Conservation (phyloP, 768 basidiomycete genomes). For the Daedaleopsis nitida region DNA sequence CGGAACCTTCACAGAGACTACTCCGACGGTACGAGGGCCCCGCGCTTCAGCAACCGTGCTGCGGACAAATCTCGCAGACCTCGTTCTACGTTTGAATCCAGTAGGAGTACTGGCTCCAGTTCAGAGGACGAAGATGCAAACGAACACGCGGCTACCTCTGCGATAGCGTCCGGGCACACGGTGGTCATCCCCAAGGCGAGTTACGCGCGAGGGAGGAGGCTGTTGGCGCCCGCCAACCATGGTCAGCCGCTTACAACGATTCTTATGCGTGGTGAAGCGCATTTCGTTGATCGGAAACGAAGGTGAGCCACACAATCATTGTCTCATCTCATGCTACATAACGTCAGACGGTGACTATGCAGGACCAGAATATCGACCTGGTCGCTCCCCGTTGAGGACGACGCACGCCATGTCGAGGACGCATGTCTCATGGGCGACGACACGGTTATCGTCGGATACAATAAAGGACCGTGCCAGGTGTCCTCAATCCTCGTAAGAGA, state of each 20-base stretch:
- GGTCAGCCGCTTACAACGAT: constrained; percentile 25
- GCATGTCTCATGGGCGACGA: constrained; percentile 43
- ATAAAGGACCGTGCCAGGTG: constrained; percentile 42
- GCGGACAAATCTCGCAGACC: neutral
- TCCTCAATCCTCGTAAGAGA: constrained; percentile 39
- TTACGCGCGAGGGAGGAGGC: constrained; percentile 27
- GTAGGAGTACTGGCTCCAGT: neutral
- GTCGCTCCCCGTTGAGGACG: constrained; percentile 21
- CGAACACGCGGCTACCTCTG: neutral
- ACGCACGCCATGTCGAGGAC: constrained; percentile 43
- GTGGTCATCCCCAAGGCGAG: constrained; percentile 28
- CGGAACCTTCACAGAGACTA: neutral
- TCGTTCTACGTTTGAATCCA: neutral
- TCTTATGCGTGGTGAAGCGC: constrained; percentile 32
- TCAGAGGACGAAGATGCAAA: constrained; percentile 3
- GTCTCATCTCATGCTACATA: neutral
- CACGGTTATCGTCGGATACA: constrained; percentile 46
- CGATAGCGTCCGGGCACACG: constrained; percentile 7
- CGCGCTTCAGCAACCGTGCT: neutral
- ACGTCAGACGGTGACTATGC: constrained; percentile 6
- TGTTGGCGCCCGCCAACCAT: constrained; percentile 23
- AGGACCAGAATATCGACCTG: constrained; percentile 21
- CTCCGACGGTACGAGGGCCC: neutral
- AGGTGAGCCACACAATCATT: constrained; percentile 20
- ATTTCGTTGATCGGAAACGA: constrained; percentile 28